phyloP scores from a whole-genome alignment of 1,284 basidiomycete genomes.

The Xerocomus amazonicus region DNA sequence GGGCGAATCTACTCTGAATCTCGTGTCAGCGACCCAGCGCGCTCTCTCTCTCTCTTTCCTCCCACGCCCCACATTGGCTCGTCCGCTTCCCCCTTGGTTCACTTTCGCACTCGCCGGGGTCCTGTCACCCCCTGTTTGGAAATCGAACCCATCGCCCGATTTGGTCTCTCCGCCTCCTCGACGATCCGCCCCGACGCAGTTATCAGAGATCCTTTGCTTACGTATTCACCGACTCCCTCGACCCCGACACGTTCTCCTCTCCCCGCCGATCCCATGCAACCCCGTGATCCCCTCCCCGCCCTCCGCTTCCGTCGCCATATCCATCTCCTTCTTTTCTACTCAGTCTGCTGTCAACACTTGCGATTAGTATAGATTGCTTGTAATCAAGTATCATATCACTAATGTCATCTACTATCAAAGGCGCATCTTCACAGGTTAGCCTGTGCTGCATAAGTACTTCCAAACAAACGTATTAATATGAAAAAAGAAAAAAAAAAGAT shows the following conservation, averaged over 20 bases:
- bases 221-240: slow-evolving; percentile 27
- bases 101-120: slow-evolving; percentile 32
- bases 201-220: slow-evolving; percentile 17
- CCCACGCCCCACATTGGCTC: slow-evolving; percentile 17
- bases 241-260: too few species aligned
- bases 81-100: slow-evolving; percentile 29
- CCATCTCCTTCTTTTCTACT: slow-evolving; percentile 22
- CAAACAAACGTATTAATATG: slow-evolving; percentile 19
- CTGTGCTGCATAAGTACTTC: slow-evolving; percentile 23
- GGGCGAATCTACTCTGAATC: slow-evolving; percentile 35
- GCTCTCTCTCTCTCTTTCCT: slow-evolving; percentile 22
- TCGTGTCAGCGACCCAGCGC: slow-evolving; percentile 31
- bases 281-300: slow-evolving; percentile 13
- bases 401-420: slow-evolving; percentile 19
- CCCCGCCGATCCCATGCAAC: slow-evolving; percentile 19
- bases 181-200: slow-evolving; percentile 33
- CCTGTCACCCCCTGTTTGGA: slow-evolving; percentile 21
- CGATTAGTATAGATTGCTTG: slow-evolving; percentile 32
- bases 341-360: slow-evolving; percentile 1
- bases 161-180: slow-evolving; percentile 16
- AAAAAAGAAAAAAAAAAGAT: slow-evolving; percentile 18
- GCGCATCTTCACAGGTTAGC: slow-evolving; percentile 10
- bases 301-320: slow-evolving; percentile 27
- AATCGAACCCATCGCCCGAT: slow-evolving; percentile 22
- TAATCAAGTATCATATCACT: slow-evolving; percentile 33